Conservation (phyloP, 1,284 basidiomycete species). For the Cutaneotrichosporon mucoides region DNA sequence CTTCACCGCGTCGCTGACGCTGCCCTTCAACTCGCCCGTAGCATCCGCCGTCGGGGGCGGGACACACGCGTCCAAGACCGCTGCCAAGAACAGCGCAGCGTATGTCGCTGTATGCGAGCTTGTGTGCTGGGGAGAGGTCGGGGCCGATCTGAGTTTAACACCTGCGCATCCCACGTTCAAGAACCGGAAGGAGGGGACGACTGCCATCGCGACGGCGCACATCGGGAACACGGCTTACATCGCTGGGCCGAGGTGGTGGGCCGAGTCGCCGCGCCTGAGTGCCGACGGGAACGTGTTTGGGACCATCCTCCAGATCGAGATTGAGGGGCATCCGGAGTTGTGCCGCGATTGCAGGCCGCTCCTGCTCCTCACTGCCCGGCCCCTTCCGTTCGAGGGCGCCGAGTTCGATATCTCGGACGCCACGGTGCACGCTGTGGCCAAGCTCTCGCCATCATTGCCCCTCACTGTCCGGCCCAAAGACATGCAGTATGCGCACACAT, state of each 20-base stretch:
- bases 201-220: neutral
- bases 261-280: neutral
- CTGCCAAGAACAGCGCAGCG: slow-evolving; percentile 19
- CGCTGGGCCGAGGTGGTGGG: neutral
- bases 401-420: neutral
- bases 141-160: slow-evolving; percentile 4
- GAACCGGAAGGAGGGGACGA: neutral
- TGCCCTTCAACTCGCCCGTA: slow-evolving; percentile 10
- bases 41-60: neutral
- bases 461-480: neutral
- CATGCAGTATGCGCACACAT: slow-evolving; percentile 13
- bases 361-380: neutral
- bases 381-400: neutral
- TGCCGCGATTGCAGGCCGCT: neutral
- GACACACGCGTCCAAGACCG: slow-evolving; percentile 7
- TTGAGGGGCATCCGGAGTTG: neutral
- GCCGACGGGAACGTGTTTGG: neutral
- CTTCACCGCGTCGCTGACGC: neutral
- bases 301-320: neutral
- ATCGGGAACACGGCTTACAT: neutral
- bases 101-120: slow-evolving; percentile 9
- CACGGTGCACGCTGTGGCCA: neutral
- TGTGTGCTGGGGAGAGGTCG: slow-evolving; percentile 17
- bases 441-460: neutral
- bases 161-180: slow-evolving; percentile 6